phyloP scores from a whole-genome alignment of 805 yeast species.

The Priceomyces melissophilus region DNA sequence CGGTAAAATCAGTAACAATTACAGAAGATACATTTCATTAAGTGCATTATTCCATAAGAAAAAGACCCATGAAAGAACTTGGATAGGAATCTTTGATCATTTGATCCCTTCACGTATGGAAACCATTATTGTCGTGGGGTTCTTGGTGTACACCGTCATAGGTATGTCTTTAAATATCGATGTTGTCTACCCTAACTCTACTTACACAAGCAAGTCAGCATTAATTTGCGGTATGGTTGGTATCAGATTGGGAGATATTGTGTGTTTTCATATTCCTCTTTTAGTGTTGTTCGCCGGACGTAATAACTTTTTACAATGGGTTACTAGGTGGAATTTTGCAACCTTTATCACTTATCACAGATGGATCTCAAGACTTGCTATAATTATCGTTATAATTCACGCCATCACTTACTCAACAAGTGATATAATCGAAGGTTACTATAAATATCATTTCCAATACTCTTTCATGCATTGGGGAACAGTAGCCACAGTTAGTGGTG shows the following conservation, averaged over 20 bases:
- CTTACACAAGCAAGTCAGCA: constrained; percentile 13
- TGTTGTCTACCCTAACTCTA: constrained; percentile 21
- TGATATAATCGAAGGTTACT: constrained; percentile 5
- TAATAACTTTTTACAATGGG: constrained; percentile 57
- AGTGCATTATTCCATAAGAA: constrained; percentile 19
- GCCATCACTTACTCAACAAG: constrained; percentile 25
- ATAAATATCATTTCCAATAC: constrained; percentile 9
- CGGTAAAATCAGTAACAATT: constrained; percentile 21
- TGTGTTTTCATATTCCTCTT: constrained; percentile 46
- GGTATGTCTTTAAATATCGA: constrained; percentile 15
- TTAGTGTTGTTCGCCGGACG: constrained; percentile 58
- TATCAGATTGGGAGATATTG: constrained; percentile 52
- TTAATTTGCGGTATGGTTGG: constrained; percentile 35
- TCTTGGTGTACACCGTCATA: constrained; percentile 15
- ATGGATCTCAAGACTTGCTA: constrained; percentile 38
- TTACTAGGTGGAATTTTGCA: constrained; percentile 54
- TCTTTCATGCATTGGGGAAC: constrained; percentile 31
- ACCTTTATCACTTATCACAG: constrained; percentile 43
- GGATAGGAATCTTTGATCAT: constrained; percentile 16
- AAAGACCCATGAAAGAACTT: constrained; percentile 18
- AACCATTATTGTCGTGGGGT: constrained; percentile 23
- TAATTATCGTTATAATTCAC: constrained; percentile 29
- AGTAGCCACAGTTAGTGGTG: constrained; percentile 34
- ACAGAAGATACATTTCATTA: constrained; percentile 20
- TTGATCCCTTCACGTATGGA: constrained; percentile 38